These are phyloP conservation scores for Myochromella boudieri DNA, from an alignment of 768 basidiomycete genomes.

Conservation along the genomic window DNA sequence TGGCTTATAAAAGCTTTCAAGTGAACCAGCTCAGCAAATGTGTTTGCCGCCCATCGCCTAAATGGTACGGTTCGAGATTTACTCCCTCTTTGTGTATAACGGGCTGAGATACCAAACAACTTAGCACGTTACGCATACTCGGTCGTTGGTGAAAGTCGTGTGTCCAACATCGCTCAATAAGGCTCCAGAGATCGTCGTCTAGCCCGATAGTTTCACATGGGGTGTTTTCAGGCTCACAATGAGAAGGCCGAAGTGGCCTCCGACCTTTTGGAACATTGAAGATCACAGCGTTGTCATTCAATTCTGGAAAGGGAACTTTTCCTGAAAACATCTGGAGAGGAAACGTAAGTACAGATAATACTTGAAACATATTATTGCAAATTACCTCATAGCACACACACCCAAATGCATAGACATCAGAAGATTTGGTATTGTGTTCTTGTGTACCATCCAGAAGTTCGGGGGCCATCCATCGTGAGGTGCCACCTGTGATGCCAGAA, in stretches of 20 bases:
- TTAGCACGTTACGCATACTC: slow-evolving; percentile 18
- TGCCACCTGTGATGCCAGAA: too few species aligned
- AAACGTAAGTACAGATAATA: neutral
- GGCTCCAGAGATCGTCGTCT: slow-evolving; percentile 29
- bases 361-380: neutral
- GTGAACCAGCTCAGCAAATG: too few species aligned
- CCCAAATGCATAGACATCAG: slow-evolving; percentile 37
- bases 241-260: slow-evolving; percentile 10
- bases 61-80: too few species aligned
- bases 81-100: too few species aligned
- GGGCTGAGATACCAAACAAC: too few species aligned
- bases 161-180: slow-evolving; percentile 27
- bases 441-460: too few species aligned
- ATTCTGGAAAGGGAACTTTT: slow-evolving; percentile 21
- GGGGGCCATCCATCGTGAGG: slow-evolving; percentile 19
- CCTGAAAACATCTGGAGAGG: slow-evolving; percentile 26
- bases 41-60: too few species aligned
- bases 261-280: slow-evolving; percentile 12
- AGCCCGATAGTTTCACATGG: slow-evolving; percentile 18
- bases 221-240: slow-evolving; percentile 18
- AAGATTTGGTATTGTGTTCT: slow-evolving; percentile 18
- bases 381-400: too few species aligned
- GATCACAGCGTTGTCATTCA: slow-evolving; percentile 18
- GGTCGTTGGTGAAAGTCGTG: slow-evolving; percentile 25
- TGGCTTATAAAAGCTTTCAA: too few species aligned